Evolutionary conservation across 257 asterid species (phyloP), one percentile per base, ranked within the genome.

Genomic region (Solanum appendiculatum): DNA sequence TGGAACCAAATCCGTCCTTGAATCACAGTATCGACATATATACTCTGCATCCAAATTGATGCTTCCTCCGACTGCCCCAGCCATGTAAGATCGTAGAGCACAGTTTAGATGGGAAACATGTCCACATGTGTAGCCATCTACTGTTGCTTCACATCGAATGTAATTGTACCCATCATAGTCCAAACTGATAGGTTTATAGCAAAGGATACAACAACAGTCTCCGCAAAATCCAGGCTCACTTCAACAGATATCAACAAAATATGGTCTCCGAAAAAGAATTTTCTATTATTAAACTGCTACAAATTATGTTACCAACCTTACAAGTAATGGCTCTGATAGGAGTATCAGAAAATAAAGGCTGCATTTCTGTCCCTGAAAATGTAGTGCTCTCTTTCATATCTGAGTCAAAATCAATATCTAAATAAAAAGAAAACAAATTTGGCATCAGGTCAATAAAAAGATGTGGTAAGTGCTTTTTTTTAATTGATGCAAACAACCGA

Each of bases 1-100:
- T 23, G 93, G 83, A 90, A 95, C 91, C 56, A 96, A 92, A 88
- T 92, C 95, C 9, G 93, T 88, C 89, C 89, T 95, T 6, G 96
- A 93, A 90, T 95, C 98, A 91, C 99, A 96, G 25, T 95, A 93
- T 37, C 98, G 93, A 39, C 99, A 96, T 88, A 92, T 92, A 77
- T 96, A 95, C 91, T 94, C 93, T 5, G 98, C 94, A 89, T 96
- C 98, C 91, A 96, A 86, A 68, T 92, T 91, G 25, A 95, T 93
- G 90, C 90, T 89, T 86, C 98, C 98, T 83, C 95, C 95, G 12
- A 92, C 94, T 29, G 95, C 93, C 84, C 99, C 98, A 48, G 95
- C 96, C 95, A 94, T 83, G 89, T 90, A 92, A 88, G 96, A 94
- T 51, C 96, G 92, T 23, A 95, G 89, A 86, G 94, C 98, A 89